Evolutionary conservation across 2,329 filamentous ascomycete genomes (phyloP).

Genomic region (Colletotrichum cuscutae): DNA sequence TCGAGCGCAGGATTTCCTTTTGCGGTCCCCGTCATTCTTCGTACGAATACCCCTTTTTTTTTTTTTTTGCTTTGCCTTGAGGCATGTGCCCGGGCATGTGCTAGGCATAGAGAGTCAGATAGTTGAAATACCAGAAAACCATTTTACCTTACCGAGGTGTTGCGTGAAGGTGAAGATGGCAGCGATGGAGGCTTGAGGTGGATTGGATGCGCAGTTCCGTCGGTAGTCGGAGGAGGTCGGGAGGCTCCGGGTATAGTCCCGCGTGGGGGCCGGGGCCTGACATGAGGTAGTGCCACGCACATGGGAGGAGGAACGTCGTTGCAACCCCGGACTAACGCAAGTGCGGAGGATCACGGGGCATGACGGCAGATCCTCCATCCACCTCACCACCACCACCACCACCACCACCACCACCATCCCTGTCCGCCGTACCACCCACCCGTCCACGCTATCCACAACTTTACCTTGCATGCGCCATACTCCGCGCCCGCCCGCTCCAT

Average conservation of each 20-base stretch:
- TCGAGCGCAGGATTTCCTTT: neutral
- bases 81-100: neutral
- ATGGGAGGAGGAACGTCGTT: neutral
- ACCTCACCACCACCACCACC: neutral
- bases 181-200: neutral
- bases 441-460: neutral
- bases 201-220: neutral
- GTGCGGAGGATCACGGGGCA: neutral
- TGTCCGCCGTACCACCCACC: neutral
- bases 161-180: neutral
- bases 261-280: neutral
- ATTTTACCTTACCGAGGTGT: neutral
- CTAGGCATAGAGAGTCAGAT: neutral
- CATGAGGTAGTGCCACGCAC: neutral
- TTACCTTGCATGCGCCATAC: neutral
- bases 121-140: slow-evolving; percentile 1
- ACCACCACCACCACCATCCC: neutral
- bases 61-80: neutral
- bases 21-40: neutral
- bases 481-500: neutral
- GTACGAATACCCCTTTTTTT: slow-evolving; percentile 23
- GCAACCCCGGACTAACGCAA: neutral
- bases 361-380: neutral
- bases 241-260: neutral
- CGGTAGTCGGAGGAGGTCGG: neutral